Conservation (phyloP, 306 rosid genomes). For the Leucaena leucocephala region DNA sequence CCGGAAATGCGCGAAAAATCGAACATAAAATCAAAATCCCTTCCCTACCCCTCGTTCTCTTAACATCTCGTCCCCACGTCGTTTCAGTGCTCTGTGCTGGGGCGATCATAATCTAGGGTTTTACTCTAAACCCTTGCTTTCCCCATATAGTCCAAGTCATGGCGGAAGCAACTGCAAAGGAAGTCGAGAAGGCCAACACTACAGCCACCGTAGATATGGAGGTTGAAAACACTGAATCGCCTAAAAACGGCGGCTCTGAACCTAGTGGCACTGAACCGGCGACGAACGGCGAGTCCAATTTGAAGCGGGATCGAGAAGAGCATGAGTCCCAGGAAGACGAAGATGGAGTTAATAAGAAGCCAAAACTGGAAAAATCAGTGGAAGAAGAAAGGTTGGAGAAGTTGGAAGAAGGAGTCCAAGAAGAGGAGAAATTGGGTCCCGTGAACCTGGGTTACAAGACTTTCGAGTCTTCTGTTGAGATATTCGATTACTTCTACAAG, state of each 20-base stretch:
- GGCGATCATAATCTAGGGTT: conserved; percentile 42
- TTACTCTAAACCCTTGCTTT: not conserved
- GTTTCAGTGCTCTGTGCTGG: not conserved
- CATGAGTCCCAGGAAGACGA: conserved; percentile 20
- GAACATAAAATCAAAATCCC: too few relatives aligned
- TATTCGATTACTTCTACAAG: conserved; percentile 68
- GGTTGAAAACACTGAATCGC: conserved; percentile 27
- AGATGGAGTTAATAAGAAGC: conserved; percentile 42
- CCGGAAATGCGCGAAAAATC: too few relatives aligned
- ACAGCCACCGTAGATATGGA: conserved; percentile 41
- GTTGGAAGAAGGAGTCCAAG: conserved; percentile 4
- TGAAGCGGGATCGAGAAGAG: conserved; percentile 44
- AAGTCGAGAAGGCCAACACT: conserved; percentile 28
- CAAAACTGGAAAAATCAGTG: conserved; percentile 30
- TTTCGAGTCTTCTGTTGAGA: conserved; percentile 63
- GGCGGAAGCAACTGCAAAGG: conserved; percentile 44
- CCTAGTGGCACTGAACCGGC: not conserved
- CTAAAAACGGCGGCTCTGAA: not conserved
- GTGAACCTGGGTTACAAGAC: conserved; percentile 56
- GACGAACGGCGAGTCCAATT: conserved; percentile 14
- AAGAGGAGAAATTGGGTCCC: conserved; percentile 3
- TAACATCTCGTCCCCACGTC: too few relatives aligned
- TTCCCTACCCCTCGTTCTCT: not conserved
- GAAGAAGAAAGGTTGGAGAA: conserved; percentile 60
- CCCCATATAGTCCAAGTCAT: not conserved